These are phyloP conservation scores for Saccharum spontaneum DNA, from an alignment of 176 grass and related monocot species.

Conservation along the genomic window DNA sequence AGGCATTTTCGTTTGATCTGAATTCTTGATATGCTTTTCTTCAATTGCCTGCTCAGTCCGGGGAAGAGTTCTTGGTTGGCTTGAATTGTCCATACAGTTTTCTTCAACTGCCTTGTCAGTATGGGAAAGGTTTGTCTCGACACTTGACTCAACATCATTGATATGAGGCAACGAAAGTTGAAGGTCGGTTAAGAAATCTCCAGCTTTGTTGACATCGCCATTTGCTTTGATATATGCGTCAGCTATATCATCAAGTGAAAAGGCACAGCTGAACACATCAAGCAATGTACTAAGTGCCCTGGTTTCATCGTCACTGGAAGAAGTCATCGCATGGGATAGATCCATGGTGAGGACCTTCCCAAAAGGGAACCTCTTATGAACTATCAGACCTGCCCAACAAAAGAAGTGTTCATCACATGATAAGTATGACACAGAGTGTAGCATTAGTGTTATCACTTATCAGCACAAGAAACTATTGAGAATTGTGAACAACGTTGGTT, in stretches of 20 bases:
- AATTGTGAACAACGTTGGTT: slow-evolving; percentile 21
- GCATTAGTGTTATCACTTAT: not conserved
- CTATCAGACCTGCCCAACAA: slow-evolving; percentile 25
- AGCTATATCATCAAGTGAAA: slow-evolving; percentile 85
- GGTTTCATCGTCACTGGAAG: slow-evolving; percentile 55
- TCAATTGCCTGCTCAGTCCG: slow-evolving; percentile 16
- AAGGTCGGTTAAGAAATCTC: slow-evolving; percentile 63
- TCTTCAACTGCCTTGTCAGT: slow-evolving; percentile 30
- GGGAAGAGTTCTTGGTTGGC: slow-evolving; percentile 8
- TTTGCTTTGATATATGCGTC: slow-evolving; percentile 72
- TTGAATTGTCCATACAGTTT: slow-evolving; percentile 23
- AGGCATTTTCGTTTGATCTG: slow-evolving; percentile 26
- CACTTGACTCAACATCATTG: slow-evolving; percentile 38
- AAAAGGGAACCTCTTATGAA: slow-evolving; percentile 6
- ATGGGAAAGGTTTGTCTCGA: slow-evolving; percentile 31
- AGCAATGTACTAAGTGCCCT: slow-evolving; percentile 66
- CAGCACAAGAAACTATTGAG: not conserved
- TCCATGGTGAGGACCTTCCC: slow-evolving; percentile 43
- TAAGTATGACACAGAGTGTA: not conserved
- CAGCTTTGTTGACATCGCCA: slow-evolving; percentile 67
- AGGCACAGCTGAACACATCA: slow-evolving; percentile 66
- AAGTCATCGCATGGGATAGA: slow-evolving; percentile 32
- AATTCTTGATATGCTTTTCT: slow-evolving; percentile 41
- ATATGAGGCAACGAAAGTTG: slow-evolving; percentile 47
- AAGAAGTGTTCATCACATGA: slow-evolving; percentile 27